Base-by-base conservation (phyloP, 2,329 filamentous ascomycete genomes). In the Monilinia vaccinii-corymbosi region DNA sequence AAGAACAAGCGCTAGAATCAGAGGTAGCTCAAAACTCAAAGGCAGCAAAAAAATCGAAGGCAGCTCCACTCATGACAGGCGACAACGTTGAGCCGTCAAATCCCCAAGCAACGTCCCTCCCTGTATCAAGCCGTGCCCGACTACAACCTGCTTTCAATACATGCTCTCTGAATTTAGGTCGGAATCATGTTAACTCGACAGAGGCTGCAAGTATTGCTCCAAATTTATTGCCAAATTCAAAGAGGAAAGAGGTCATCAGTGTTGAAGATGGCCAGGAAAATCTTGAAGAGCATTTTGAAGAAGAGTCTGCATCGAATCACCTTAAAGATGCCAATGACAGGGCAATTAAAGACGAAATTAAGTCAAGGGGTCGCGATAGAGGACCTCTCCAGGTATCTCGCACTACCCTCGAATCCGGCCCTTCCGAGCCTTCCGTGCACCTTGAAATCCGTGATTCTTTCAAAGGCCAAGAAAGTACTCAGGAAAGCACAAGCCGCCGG, bases 1-100 rank as follows among this genome's bases (percentile, higher is more conserved):
- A 75, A 9, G 75, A 83, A 64, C 86, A 88, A 56, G 2, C 28
- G 32, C 44, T 10, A 23, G 55, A 52, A 28, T 9, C 21, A 21
- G 11, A 32, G n/a, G 57, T 28, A 23, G 42, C 42, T 14, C 32
- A 25, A 23, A 59, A 55, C 23, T 21, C 47, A 11, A 61, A 32
- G 25, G 10, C 11, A 10, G 45, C 18, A n/a, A 48, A 60, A 36
- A 56, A 36, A n/a, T 14, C 9, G 1, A 60, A 57, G 16, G 31
- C 48, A 16, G 21, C 18, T 25, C 34, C 28, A 16, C 8, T 10
- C 13, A 34, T 44, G 42, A 4, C 50, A 23, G 21, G 9, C 16
- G 23, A 25, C 21, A 50, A 56, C 13, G 16, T n/a, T 49, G 34
- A 44, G 18, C 18, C 28, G n/a, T 9, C 28, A 48, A 40, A n/a